These are phyloP conservation scores for Anaeramoeba ignava DNA, from an alignment of 78 protist genomes.

Conservation along the genomic window DNA sequence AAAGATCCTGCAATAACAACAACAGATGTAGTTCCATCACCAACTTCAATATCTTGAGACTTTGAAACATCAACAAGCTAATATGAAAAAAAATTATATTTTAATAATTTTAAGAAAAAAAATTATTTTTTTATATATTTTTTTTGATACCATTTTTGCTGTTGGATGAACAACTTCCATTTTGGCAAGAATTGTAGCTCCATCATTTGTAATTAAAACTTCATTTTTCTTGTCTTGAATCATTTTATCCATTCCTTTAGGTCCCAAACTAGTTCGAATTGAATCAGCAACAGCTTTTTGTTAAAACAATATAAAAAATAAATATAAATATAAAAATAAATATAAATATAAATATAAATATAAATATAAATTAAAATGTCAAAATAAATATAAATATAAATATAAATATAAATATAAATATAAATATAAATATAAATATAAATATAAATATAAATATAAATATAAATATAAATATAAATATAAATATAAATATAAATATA, in stretches of 20 bases:
- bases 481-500: not conserved
- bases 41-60: constrained; percentile 99
- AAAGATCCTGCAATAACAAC: constrained; percentile 88
- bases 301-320: too few species aligned
- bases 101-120: not conserved
- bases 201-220: constrained; percentile 96
- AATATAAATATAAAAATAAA: too few species aligned
- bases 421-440: too few species aligned
- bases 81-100: not conserved
- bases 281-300: constrained; percentile 85
- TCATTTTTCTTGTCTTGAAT: constrained; percentile 56
- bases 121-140: too few species aligned
- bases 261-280: constrained; percentile 94
- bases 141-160: constrained; percentile 74
- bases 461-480: too few species aligned
- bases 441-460: too few species aligned
- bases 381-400: too few species aligned
- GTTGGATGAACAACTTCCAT: constrained; percentile 86
- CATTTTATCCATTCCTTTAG: constrained; percentile 99
- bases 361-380: too few species aligned
- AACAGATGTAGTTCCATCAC: constrained; percentile 99
- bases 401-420: too few species aligned
- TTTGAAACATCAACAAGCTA: constrained; percentile 88
- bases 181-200: constrained; percentile 89
- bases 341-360: too few species aligned